Evolutionary conservation across 176 grass and related monocot species (phyloP).

Genomic region (Lolium multiflorum): DNA sequence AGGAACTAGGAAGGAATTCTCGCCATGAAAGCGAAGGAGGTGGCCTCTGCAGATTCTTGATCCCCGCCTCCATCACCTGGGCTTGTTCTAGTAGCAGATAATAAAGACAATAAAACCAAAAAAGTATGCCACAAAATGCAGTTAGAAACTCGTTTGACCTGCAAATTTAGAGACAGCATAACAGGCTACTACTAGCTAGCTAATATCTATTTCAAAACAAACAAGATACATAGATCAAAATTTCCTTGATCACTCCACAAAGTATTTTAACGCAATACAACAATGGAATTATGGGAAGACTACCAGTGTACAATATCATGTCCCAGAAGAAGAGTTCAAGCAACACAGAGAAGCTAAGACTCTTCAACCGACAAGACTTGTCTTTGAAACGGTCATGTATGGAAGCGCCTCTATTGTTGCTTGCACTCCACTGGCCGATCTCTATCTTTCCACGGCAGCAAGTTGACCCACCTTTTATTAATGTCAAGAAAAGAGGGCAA

Average conservation of each 20-base stretch:
- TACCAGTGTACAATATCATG: constrained; percentile 51
- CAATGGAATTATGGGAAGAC: constrained; percentile 54
- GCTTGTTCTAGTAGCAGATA: too few species aligned
- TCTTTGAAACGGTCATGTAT: constrained; percentile 15
- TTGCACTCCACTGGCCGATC: constrained; percentile 88
- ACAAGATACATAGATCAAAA: constrained; percentile 27
- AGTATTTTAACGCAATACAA: constrained; percentile 50
- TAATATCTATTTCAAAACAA: neutral
- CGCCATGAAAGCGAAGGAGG: too few species aligned
- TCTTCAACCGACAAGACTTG: constrained; percentile 30
- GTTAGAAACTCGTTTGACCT: neutral
- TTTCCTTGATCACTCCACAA: constrained; percentile 51
- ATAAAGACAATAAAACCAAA: neutral
- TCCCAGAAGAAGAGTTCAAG: constrained; percentile 42
- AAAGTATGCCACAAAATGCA: neutral
- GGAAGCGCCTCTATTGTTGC: constrained; percentile 68
- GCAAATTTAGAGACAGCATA: neutral
- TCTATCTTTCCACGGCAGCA: constrained; percentile 54
- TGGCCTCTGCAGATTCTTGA: too few species aligned
- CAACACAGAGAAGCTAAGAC: constrained; percentile 45
- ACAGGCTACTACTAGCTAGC: neutral
- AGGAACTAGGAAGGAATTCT: too few species aligned
- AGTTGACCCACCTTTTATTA: constrained; percentile 56
- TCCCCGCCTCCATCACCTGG: too few species aligned
- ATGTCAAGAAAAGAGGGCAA: neutral